Base-by-base conservation (phyloP, 371 early-diverging fungal genomes). In the Circinella minor region DNA sequence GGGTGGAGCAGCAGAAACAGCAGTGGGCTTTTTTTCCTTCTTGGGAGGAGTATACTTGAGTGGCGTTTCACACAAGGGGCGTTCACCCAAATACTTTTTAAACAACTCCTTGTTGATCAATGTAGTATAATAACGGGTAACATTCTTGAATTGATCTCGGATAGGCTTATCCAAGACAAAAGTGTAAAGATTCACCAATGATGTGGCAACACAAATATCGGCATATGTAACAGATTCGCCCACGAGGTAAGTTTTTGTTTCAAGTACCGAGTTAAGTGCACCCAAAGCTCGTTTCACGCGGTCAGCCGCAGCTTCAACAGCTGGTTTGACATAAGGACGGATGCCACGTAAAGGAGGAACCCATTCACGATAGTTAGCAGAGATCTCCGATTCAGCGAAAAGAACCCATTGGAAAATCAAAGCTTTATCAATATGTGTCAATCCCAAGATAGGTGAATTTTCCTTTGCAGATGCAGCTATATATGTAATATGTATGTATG, bases 221-320 rank as follows among this genome's bases (percentile, higher is more conserved):
- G 97, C 97, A 54, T 94, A 77, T 71, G 97, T 96, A 75, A 96
- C 75, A 66, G 85, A 86, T 83, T 97, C 96, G 69, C 95, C 97
- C 55, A 96, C 96, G 68, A 97, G 85, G 90, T 88, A 97, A 71
- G 97, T 96, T 80, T 88, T 88, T 86, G 83, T 87, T 67, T 88
- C 67, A 36, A 97, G 85, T 72, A 92, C 84, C 61, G 84, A 82
- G 88, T 97, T 88, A 39, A 97, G 81, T 61, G 81, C 89, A 65
- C 68, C 76, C 63, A 96, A 78, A 72, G 88, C 82, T 51, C 85
- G 77, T 81, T 87, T 84, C 74, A 88, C 67, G 67, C 86, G 83
- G 75, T 90, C 89, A 71, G 88, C 89, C 63, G 90, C 89, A 74
- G 86, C 85, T 69, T 88, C 88, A 74, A 90, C 82, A 43, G 74